Base-by-base conservation (phyloP, 116 monocot genomes). In the Papilionanthe hybrid region DNA sequence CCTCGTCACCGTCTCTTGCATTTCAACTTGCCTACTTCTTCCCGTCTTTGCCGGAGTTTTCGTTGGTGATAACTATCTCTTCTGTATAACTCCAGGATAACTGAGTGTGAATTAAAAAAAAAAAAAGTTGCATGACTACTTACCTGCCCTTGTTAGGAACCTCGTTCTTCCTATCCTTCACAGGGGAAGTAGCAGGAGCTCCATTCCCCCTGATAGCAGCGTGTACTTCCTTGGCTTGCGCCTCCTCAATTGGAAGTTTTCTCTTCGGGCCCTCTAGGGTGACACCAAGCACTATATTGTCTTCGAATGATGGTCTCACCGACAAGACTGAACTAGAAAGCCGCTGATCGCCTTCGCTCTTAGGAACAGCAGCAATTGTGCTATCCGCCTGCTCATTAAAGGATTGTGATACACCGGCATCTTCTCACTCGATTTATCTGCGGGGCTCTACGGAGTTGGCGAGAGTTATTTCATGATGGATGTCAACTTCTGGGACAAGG, bases 211-310 rank as follows among this genome's bases (percentile, higher is more conserved):
- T 30, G 13, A 22, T 9, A 43, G 72, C 72, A 6, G 42, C 72
- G n/a, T 28, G 43, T 3, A 72, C 42, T 72, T 72, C 72, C 43
- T 72, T 72, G n/a, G 19, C 43, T 5, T 41, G 32, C 28, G 20
- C 92, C 43, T 93, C 89, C 78, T 92, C 91, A 41, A 95, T 91
- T 0, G 92, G 88, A 27, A 95, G 85, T 9, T 91, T 95, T 72
- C 92, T 84, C 72, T 95, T 95, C 2, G 93, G 86, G 3, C 95
- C 95, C 43, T 92, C 91, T 9, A 95, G 85, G 27, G 89, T 93
- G 7, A 95, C 80, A 18, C 86, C 93, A 12, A 95, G 85, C 17
- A 95, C 95, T 27, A 95, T 87, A 53, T 95, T 92, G 12, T 91
- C 90, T 78, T 89, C 91, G 68, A 88, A 82, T 12, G 56, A 72